These are phyloP conservation scores for Teratosphaeriaceae sp. DNA, from an alignment of 2,329 filamentous ascomycete species.

Conservation along the genomic window DNA sequence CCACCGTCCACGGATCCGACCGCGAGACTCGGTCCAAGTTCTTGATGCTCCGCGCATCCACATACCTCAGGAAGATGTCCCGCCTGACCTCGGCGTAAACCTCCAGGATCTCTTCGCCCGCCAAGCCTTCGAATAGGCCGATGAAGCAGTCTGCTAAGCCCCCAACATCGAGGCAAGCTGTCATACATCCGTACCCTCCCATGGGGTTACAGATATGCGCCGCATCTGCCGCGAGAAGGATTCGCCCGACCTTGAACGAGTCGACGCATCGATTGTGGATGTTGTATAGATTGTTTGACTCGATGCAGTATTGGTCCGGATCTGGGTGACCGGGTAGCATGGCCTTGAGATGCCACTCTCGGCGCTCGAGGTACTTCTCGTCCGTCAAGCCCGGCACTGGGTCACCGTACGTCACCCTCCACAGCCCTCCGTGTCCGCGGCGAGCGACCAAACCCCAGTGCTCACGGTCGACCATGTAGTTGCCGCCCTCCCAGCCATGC, in stretches of 20 bases:
- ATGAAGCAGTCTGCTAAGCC: constrained; percentile 21
- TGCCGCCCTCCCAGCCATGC: constrained; percentile 34
- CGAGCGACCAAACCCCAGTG: constrained; percentile 26
- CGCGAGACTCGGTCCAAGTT: constrained; percentile 17
- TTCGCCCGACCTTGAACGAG: constrained; percentile 27
- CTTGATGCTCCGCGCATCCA: constrained; percentile 25
- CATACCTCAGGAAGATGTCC: constrained; percentile 29
- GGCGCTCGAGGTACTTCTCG: constrained; percentile 17
- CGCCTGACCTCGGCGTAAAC: constrained; percentile 30
- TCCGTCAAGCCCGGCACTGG: constrained; percentile 23
- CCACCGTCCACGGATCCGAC: constrained; percentile 19
- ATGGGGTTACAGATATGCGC: constrained; percentile 27
- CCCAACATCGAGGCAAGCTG: constrained; percentile 20
- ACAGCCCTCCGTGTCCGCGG: constrained; percentile 28
- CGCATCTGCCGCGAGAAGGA: constrained; percentile 34
- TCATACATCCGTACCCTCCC: constrained; percentile 21
- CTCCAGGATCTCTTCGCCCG: constrained; percentile 24
- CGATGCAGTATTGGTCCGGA: constrained; percentile 26
- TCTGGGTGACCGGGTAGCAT: constrained; percentile 21
- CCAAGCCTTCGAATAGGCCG: constrained; percentile 13
- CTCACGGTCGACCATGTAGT: constrained; percentile 34
- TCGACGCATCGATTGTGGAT: constrained; percentile 34
- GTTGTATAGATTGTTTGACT: constrained; percentile 34
- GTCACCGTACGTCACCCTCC: constrained; percentile 38
- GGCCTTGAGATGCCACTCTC: constrained; percentile 17